A percentile compares a stretch with the other conserved stretches of the same genome.
phyloP scores from a whole-genome alignment of 148 eudicot species.

The Nyssa sinensis region DNA sequence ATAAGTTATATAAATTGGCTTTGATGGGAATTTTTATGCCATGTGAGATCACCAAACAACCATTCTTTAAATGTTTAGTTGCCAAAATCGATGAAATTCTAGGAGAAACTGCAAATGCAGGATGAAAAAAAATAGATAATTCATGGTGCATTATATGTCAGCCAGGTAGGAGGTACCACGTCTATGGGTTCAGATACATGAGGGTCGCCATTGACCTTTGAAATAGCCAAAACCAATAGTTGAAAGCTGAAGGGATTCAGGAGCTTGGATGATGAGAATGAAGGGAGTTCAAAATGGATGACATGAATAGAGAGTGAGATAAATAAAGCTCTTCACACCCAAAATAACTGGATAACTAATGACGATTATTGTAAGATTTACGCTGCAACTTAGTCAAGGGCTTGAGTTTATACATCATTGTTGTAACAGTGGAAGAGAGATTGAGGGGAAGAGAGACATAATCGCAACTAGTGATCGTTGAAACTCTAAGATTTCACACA shows the following conservation, averaged over 20 bases:
- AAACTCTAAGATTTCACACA: background rate
- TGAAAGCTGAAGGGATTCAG: background rate
- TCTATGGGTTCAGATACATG: background rate
- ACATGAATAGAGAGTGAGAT: background rate
- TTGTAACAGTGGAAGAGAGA: too few relatives aligned
- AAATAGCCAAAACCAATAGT: background rate
- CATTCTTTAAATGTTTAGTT: background rate
- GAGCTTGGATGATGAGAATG: background rate
- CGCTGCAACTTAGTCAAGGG: too few relatives aligned
- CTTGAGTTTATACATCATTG: too few relatives aligned
- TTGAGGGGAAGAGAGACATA: too few relatives aligned
- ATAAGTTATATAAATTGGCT: background rate
- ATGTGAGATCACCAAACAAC: background rate
- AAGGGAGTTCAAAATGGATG: background rate
- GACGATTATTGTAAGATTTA: background rate
- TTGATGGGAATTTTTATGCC: background rate
- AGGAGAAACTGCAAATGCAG: background rate
- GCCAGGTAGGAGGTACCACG: background rate
- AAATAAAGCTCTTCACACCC: background rate
- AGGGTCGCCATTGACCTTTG: background rate
- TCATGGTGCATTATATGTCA: background rate
- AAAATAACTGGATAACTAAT: background rate
- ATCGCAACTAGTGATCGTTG: background rate
- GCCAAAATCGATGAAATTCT: background rate
- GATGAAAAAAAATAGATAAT: background rate